A percentile compares a stretch with the other conserved stretches of the same genome.
Conservation (phyloP, 2,329 filamentous ascomycete species). For the Fusarium armeniacum region DNA sequence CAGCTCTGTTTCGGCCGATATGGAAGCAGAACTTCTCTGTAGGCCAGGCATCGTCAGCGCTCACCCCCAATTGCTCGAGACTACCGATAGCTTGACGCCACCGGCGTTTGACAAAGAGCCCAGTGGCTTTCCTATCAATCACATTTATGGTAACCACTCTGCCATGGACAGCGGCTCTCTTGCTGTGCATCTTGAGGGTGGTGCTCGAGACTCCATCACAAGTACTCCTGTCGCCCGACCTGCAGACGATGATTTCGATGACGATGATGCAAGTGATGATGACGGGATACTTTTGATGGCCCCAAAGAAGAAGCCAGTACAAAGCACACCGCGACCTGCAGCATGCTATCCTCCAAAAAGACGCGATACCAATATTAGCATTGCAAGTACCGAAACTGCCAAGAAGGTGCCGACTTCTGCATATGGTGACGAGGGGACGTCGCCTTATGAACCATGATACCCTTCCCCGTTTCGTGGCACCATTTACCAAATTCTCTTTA, state of each 20-base stretch:
- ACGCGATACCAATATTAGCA: constrained; percentile 72
- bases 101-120: constrained; percentile 65
- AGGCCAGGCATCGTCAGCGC: constrained; percentile 61
- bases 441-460: constrained; percentile 48
- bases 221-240: constrained; percentile 49
- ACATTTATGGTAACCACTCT: constrained; percentile 53
- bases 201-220: constrained; percentile 43
- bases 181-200: constrained; percentile 48
- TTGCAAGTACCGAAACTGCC: constrained; percentile 73
- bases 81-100: constrained; percentile 68
- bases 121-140: constrained; percentile 63
- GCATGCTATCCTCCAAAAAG: constrained; percentile 59
- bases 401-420: constrained; percentile 64
- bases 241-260: constrained; percentile 61
- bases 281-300: constrained; percentile 69
- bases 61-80: constrained; percentile 62
- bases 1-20: constrained; percentile 74
- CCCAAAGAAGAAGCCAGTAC: constrained; percentile 60
- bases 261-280: constrained; percentile 69
- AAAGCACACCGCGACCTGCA: constrained; percentile 39
- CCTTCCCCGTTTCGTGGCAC: constrained; percentile 40
- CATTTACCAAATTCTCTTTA: constrained; percentile 31
- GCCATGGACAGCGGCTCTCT: constrained; percentile 54
- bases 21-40: constrained; percentile 71
- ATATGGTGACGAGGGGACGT: constrained; percentile 53